phyloP scores from a whole-genome alignment of 1,139 yeast species.

The Komagataea norvegica region DNA sequence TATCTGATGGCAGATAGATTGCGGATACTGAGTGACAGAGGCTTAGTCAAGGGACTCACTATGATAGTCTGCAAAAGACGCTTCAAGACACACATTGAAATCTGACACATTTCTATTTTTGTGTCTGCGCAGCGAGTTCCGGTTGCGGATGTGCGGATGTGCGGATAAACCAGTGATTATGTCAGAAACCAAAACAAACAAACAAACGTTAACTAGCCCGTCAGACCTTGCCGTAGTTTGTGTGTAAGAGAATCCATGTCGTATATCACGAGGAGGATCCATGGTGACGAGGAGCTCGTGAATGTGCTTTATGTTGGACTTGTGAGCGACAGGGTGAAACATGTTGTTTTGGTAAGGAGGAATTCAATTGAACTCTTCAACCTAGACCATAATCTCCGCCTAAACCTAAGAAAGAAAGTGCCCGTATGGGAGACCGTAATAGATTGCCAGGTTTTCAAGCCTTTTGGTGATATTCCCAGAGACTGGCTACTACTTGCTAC shows the following conservation, averaged over 20 bases:
- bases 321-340: slow-evolving; percentile 6
- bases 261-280: slow-evolving; percentile 13
- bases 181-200: not conserved
- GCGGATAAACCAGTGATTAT: not conserved
- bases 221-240: too few relatives aligned
- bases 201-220: too few relatives aligned
- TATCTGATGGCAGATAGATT: too few relatives aligned
- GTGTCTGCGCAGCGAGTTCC: not conserved
- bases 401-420: slow-evolving; percentile 11
- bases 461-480: slow-evolving; percentile 11
- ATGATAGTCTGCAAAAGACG: not conserved
- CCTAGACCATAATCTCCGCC: not conserved
- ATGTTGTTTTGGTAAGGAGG: slow-evolving; percentile 15
- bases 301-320: slow-evolving; percentile 11
- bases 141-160: too few relatives aligned
- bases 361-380: slow-evolving; percentile 13
- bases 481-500: slow-evolving; percentile 17
- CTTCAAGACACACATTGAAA: not conserved
- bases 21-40: too few relatives aligned
- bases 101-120: slow-evolving; percentile 1
- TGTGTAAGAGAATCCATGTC: slow-evolving; percentile 12
- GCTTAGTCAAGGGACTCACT: too few relatives aligned
- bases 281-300: slow-evolving; percentile 15
- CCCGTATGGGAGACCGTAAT: slow-evolving; percentile 15
- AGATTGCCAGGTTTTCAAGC: slow-evolving; percentile 13